phyloP scores from a whole-genome alignment of 2,329 filamentous ascomycete species.

The Pyricularia pennisetigena region DNA sequence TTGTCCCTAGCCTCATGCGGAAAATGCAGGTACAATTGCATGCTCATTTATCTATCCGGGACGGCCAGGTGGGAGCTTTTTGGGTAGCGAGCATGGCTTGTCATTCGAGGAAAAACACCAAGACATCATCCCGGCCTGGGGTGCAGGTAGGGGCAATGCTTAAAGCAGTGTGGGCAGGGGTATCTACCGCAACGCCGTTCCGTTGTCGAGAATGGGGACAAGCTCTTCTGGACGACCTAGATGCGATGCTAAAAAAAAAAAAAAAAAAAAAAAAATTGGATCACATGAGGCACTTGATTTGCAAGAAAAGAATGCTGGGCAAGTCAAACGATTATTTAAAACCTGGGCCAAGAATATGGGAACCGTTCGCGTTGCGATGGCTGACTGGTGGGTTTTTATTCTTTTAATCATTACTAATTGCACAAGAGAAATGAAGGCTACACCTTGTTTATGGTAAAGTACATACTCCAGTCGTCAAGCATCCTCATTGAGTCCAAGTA shows the following conservation, averaged over 20 bases:
- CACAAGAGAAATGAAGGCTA: too few species aligned
- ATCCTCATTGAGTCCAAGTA: too few species aligned
- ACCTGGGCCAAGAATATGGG: neutral
- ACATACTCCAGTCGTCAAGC: too few species aligned
- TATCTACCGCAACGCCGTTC: neutral
- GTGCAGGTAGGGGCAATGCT: neutral
- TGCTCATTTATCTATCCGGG: neutral
- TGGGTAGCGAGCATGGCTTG: neutral
- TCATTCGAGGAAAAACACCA: slow-evolving; percentile 1
- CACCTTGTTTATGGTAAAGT: too few species aligned
- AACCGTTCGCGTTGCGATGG: neutral
- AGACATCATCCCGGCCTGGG: neutral
- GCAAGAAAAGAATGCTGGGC: neutral
- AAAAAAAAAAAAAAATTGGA: neutral
- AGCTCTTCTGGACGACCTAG: neutral
- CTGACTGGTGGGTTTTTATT: neutral
- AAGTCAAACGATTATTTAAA: neutral
- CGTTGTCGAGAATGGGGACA: neutral
- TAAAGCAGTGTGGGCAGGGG: neutral
- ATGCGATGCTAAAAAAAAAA: neutral
- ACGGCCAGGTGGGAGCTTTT: neutral
- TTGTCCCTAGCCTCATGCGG: neutral
- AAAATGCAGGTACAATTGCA: neutral
- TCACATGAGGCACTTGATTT: neutral
- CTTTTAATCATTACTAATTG: too few species aligned